These are phyloP conservation scores for Boehmeria nivea DNA, from an alignment of 306 rosid species.

Conservation along the genomic window DNA sequence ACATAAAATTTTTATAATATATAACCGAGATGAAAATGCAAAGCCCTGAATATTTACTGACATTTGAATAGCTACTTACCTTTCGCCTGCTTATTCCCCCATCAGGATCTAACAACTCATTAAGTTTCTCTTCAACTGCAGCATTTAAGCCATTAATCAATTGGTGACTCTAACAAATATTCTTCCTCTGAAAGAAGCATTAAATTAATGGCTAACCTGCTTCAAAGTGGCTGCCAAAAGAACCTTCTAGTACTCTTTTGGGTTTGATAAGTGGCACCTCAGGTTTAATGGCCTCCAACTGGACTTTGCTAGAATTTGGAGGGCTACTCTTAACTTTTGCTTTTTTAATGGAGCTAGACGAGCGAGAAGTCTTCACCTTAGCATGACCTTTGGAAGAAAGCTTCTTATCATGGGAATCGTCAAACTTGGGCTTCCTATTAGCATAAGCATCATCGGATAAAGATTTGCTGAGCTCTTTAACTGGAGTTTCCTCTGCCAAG, in stretches of 20 bases:
- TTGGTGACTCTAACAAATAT: conserved; percentile 19
- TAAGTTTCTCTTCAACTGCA: conserved; percentile 96
- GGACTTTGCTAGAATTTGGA: conserved; percentile 34
- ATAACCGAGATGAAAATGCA: conserved; percentile 13
- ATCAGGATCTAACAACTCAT: conserved; percentile 77
- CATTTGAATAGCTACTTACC: conserved; percentile 41
- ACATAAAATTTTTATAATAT: background rate
- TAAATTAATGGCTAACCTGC: conserved; percentile 58
- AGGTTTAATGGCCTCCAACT: conserved; percentile 38
- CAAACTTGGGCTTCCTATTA: conserved; percentile 41
- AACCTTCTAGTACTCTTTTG: conserved; percentile 59
- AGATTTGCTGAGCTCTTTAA: conserved; percentile 26
- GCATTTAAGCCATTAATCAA: conserved; percentile 23
- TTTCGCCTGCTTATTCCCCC: conserved; percentile 97
- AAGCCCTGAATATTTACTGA: background rate
- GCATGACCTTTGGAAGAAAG: conserved; percentile 34
- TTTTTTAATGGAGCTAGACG: conserved; percentile 45
- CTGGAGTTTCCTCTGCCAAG: conserved; percentile 28
- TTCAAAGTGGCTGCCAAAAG: conserved; percentile 67
- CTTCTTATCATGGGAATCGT: conserved; percentile 39
- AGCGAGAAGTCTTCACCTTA: conserved; percentile 45
- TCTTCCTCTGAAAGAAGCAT: conserved; percentile 9
- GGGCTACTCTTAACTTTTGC: conserved; percentile 47
- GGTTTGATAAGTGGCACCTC: conserved; percentile 47
- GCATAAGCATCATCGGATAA: conserved; percentile 33